Percentiles rank a stretch among this genome's conserved stretches.
Evolutionary conservation across 2,329 filamentous ascomycete genomes (phyloP).

Genomic region (Pseudocercospora vitis): DNA sequence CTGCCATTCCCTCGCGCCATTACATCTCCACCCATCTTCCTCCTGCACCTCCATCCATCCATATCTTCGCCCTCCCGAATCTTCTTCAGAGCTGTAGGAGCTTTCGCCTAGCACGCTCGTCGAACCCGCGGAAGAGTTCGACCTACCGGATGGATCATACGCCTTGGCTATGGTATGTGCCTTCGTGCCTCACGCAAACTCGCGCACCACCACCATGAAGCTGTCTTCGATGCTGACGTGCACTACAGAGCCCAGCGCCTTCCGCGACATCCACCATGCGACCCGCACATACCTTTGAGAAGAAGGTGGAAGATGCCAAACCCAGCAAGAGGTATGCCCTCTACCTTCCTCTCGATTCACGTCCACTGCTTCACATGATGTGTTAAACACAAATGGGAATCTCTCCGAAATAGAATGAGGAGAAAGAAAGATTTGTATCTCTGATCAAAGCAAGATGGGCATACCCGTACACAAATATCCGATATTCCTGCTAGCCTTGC

Average conservation of each 20-base stretch:
- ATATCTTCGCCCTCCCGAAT: no score
- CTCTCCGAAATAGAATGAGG: constrained; percentile 97
- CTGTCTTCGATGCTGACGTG: neutral
- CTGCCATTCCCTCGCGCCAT: no score
- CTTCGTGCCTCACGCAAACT: no score
- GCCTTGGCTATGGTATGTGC: constrained; percentile 10
- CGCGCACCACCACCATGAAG: no score
- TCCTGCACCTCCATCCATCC: neutral
- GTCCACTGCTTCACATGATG: constrained; percentile 68
- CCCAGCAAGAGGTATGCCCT: constrained; percentile 71
- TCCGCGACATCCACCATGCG: constrained; percentile 65
- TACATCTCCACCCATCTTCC: neutral
- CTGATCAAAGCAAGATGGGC: constrained; percentile 49
- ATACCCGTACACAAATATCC: constrained; percentile 5
- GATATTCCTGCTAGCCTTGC: neutral
- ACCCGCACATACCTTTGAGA: constrained; percentile 72
- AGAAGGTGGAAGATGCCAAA: constrained; percentile 78
- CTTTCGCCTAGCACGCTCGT: neutral
- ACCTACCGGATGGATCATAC: neutral
- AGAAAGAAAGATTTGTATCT: constrained; percentile 79
- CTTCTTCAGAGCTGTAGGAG: no score
- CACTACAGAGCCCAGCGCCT: constrained; percentile 59
- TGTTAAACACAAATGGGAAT: constrained; percentile 95
- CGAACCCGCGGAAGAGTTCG: neutral
- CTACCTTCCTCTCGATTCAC: constrained; percentile 10